Evolutionary conservation across 805 yeast genomes (phyloP).

Genomic region (Phaffomyces opuntiae): DNA sequence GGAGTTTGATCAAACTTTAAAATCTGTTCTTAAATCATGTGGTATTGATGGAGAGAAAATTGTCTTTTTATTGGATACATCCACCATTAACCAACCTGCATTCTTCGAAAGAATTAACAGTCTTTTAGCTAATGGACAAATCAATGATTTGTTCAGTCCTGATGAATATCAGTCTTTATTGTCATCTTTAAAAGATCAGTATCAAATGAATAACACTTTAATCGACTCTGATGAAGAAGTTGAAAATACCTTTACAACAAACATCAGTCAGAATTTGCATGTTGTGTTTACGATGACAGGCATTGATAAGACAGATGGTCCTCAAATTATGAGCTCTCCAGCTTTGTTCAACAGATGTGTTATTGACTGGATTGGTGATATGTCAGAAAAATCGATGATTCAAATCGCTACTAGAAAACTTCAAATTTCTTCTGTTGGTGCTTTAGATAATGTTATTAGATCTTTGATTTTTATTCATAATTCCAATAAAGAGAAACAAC

Average conservation of each 20-base stretch:
- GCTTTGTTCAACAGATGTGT: conserved; percentile 89
- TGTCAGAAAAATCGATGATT: conserved; percentile 47
- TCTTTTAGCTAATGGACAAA: conserved; percentile 84
- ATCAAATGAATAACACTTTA: conserved; percentile 51
- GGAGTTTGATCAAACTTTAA: conserved; percentile 64
- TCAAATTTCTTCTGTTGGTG: conserved; percentile 45
- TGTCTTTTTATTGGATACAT: conserved; percentile 76
- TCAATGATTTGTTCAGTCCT: conserved; percentile 81
- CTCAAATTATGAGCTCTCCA: conserved; percentile 66
- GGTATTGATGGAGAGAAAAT: conserved; percentile 52
- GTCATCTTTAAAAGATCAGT: conserved; percentile 46
- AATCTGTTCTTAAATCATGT: conserved; percentile 42
- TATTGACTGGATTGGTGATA: conserved; percentile 80
- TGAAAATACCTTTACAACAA: conserved; percentile 65
- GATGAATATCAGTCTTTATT: conserved; percentile 55
- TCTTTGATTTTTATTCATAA: conserved; percentile 42
- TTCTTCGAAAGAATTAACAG: conserved; percentile 91
- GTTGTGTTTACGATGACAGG: conserved; percentile 73
- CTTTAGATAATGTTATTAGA: conserved; percentile 41
- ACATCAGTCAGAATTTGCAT: conserved; percentile 67
- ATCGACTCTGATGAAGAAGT: conserved; percentile 65
- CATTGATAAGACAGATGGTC: conserved; percentile 27
- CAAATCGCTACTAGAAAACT: conserved; percentile 43
- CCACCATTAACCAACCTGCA: conserved; percentile 65
- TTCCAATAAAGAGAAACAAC: conserved; percentile 7